Base-by-base conservation (phyloP, 2,329 filamentous ascomycete species). In the Onygenales sp. region DNA sequence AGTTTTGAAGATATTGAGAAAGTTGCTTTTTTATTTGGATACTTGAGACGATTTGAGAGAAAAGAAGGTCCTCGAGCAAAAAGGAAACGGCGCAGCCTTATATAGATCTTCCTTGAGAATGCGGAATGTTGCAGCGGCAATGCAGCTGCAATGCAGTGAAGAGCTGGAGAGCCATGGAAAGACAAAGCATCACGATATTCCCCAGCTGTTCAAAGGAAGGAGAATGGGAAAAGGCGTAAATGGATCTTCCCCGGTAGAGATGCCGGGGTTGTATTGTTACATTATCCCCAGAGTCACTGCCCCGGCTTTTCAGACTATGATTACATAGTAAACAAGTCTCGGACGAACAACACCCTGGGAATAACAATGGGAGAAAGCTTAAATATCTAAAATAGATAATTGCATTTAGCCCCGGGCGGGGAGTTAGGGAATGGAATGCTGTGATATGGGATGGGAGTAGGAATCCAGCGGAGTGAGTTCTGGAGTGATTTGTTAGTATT, bases 1-100 rank as follows among this genome's bases (percentile, higher is more conserved):
- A 46, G 27, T 32, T 31, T 37, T 40, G 54, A 53, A 49, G 52
- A 54, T 56, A 48, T 34, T 54, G 47, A 52, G 21, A 27, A 27
- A 1, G 21, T 27, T 27, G 21, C 1, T 27, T 1, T 27, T 27
- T 5, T 27, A 27, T 27, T 27, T 5, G 21, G 21, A 27, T 27
- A 27, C 21, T 27, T 27, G 21, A 27, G 21, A 27, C 21, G 21
- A 27, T 27, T 27, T 27, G 21, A 46, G 34, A 32, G 39, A 49
- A 45, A 46, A 34, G 27, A 17, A 40, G 34, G 11, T 17, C 7
- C 3, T 7, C 31, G 21, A 32, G 11, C 17, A 32, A 32, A 7
- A 40, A 17, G 7, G 17, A 49, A 40, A 42, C 10, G 13, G 21
- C 11, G n/a, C 13, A 11, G 34, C 2, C 4, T 49, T 49, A 49